These are phyloP conservation scores for Nemania sp. DNA, from an alignment of 2,329 filamentous ascomycete species.

Conservation along the genomic window DNA sequence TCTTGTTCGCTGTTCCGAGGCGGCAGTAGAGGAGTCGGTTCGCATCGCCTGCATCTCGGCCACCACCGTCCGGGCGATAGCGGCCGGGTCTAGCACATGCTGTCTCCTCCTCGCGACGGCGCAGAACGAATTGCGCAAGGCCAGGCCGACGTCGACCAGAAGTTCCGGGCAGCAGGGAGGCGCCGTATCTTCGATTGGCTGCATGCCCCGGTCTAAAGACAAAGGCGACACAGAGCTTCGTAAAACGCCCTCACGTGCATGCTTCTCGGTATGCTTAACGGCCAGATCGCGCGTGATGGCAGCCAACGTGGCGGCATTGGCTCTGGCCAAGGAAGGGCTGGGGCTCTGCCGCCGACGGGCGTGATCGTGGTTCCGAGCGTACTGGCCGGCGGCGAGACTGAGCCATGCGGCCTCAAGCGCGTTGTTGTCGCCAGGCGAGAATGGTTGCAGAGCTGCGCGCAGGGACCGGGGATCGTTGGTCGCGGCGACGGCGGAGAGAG, in stretches of 20 bases:
- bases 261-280: conserved; percentile 51
- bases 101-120: conserved; percentile 48
- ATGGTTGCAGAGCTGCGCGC: conserved; percentile 71
- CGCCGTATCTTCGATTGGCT: conserved; percentile 36
- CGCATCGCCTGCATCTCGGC: conserved; percentile 37
- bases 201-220: conserved; percentile 35
- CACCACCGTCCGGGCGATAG: conserved; percentile 52
- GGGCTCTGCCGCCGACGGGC: conserved; percentile 40
- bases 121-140: conserved; percentile 55
- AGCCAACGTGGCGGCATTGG: conserved; percentile 43
- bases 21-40: conserved; percentile 28
- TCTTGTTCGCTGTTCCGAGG: conserved; percentile 25
- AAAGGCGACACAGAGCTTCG: conserved; percentile 38
- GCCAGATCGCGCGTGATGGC: conserved; percentile 50
- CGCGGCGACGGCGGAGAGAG: conserved; percentile 65
- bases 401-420: conserved; percentile 80
- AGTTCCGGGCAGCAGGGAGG: conserved; percentile 55
- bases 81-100: conserved; percentile 46
- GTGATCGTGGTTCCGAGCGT: conserved; percentile 52
- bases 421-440: conserved; percentile 77
- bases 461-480: conserved; percentile 54
- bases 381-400: conserved; percentile 54
- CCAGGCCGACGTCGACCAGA: conserved; percentile 49
- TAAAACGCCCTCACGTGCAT: conserved; percentile 44
- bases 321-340: conserved; percentile 40